Evolutionary conservation across 108 stramenopile species (phyloP).

Genomic region (Pseudonitzschia multiseries): DNA sequence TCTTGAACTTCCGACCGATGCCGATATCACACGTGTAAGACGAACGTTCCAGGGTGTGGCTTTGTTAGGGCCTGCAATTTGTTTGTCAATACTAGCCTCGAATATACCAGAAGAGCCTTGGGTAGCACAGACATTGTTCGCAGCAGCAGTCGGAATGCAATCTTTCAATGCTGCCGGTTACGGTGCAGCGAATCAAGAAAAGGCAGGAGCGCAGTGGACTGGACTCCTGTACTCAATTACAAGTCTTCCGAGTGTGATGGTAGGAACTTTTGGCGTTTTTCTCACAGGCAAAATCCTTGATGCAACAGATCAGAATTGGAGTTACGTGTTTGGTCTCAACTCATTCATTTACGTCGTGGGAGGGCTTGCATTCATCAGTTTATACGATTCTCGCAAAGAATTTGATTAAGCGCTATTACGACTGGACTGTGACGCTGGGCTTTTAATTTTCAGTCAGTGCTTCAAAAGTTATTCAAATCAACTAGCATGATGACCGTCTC

Average conservation of each 20-base stretch:
- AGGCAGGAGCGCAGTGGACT: conserved; percentile 73
- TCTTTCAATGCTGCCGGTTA: conserved; percentile 78
- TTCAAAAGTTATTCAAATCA: neutral
- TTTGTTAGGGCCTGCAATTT: conserved; percentile 70
- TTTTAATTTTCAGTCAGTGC: neutral
- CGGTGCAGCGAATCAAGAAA: conserved; percentile 78
- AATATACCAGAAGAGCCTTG: conserved; percentile 51
- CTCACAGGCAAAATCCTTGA: conserved; percentile 69
- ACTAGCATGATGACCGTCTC: conserved; percentile 4
- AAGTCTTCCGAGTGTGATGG: conserved; percentile 65
- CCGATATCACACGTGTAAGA: conserved; percentile 56
- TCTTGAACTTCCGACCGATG: conserved; percentile 20
- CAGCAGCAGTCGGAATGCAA: conserved; percentile 60
- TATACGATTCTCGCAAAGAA: conserved; percentile 72
- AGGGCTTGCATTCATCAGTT: conserved; percentile 57
- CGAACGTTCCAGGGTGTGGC: conserved; percentile 79
- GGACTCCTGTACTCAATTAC: conserved; percentile 74
- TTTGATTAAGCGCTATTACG: conserved; percentile 47
- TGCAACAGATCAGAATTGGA: conserved; percentile 66
- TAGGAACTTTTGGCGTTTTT: conserved; percentile 70
- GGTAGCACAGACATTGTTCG: conserved; percentile 61
- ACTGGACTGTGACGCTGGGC: neutral
- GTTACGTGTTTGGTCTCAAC: conserved; percentile 62
- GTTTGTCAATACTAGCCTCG: conserved; percentile 42
- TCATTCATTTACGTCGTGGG: conserved; percentile 60